A percentile compares a stretch with the other conserved stretches of the same genome.
phyloP scores from a whole-genome alignment of 139 green algal species.

The Ulvella scutata region DNA sequence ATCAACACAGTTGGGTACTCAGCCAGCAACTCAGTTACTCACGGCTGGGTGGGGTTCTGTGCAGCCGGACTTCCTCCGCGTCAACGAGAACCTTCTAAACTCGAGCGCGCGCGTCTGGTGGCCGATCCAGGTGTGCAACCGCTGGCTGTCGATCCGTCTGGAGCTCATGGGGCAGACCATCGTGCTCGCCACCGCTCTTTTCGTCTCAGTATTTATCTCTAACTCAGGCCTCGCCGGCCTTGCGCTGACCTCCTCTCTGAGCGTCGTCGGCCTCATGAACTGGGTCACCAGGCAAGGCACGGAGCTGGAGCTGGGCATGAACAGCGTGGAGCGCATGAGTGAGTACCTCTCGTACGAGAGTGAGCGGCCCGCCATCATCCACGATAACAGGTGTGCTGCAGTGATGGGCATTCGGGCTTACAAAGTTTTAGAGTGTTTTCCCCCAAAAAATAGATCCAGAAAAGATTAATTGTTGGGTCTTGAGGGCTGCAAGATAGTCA shows the following conservation, averaged over 20 bases:
- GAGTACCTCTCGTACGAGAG: slow-evolving; percentile 48
- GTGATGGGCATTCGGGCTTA: too few species aligned
- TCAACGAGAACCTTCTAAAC: slow-evolving; percentile 33
- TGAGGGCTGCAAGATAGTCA: too few species aligned
- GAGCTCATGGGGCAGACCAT: slow-evolving; percentile 67
- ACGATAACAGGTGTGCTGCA: not conserved
- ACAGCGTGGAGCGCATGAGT: slow-evolving; percentile 57
- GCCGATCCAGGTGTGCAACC: slow-evolving; percentile 53
- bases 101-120: slow-evolving; percentile 51
- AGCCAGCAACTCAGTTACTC: too few species aligned
- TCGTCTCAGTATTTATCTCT: slow-evolving; percentile 33
- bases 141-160: slow-evolving; percentile 83
- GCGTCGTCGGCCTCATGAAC: slow-evolving; percentile 47
- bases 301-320: slow-evolving; percentile 68
- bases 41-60: too few species aligned
- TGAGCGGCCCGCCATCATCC: slow-evolving; percentile 23
- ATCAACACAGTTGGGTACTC: too few species aligned
- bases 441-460: too few species aligned
- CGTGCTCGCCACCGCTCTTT: slow-evolving; percentile 28
- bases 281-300: slow-evolving; percentile 71
- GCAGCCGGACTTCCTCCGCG: not conserved
- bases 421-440: too few species aligned
- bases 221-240: slow-evolving; percentile 72
- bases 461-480: too few species aligned
- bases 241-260: slow-evolving; percentile 71